Conservation (phyloP, 2,329 filamentous ascomycete species). For the Colletotrichum kahawae region DNA sequence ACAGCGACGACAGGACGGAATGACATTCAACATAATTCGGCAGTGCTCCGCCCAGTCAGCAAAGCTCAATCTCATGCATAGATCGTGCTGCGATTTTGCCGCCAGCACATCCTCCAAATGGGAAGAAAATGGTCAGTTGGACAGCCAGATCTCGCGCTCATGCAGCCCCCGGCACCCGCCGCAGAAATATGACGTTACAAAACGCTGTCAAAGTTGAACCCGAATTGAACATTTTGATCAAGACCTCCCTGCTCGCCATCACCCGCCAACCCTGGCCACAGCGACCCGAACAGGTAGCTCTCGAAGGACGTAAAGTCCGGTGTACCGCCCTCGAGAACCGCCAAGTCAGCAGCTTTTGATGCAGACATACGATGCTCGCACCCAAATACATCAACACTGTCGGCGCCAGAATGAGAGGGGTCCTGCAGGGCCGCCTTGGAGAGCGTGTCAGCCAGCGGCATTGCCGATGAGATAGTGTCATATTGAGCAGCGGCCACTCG, state of each 20-base stretch:
- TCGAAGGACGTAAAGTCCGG: neutral
- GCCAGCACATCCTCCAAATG: neutral
- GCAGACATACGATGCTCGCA: neutral
- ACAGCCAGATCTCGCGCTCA: neutral
- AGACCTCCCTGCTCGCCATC: neutral
- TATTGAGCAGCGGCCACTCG: neutral
- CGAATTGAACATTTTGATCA: neutral
- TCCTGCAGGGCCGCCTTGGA: neutral
- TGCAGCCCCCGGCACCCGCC: neutral
- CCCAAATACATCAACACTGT: neutral
- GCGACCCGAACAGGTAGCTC: neutral
- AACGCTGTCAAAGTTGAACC: neutral
- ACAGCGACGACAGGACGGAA: rapidly evolving
- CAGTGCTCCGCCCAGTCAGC: neutral
- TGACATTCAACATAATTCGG: neutral
- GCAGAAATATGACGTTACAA: neutral
- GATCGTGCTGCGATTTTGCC: neutral
- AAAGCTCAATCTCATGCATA: neutral
- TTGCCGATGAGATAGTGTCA: rapidly evolving
- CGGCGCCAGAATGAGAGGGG: neutral
- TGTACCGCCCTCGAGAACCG: neutral
- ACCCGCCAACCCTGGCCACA: neutral
- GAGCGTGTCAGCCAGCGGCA: rapidly evolving
- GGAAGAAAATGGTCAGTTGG: neutral
- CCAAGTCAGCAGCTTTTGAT: rapidly evolving